Evolutionary conservation across 2,329 filamentous ascomycete genomes (phyloP), one percentile per base, ranked within the genome.

Genomic region (Penicillium brevicompactum): DNA sequence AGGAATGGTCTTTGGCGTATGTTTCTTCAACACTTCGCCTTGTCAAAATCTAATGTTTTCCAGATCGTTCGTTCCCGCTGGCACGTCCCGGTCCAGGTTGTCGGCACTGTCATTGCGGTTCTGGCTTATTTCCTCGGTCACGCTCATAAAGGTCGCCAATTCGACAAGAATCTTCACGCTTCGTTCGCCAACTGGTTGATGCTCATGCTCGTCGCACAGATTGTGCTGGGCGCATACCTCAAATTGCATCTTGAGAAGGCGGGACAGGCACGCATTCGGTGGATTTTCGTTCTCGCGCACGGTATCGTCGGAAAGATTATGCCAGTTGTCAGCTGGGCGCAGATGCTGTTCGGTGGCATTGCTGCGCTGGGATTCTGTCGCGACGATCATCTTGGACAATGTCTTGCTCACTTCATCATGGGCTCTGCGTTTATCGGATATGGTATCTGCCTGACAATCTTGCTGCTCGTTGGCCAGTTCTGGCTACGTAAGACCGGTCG

Each of bases 401-500:
- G 94, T 75, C 78, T 90, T 41, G 94, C 94, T 1, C 94, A 99
- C 74, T 99, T 97, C 75, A 99, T 97, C 74, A 99, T 99, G 94
- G 94, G 94, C 43, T 89, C 90, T 63, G 92, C 93, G 1, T 99
- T 99, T 71, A 93, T 99, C 64, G 94, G 84, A 30, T 99, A 99
- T 68, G 94, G 91, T 27, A 89, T 97, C 51, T 72, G 96, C 37
- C 82, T 99, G 62, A 92, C 90, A 2, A 88, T 97, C 18, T 78
- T 97, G 18, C 83, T 97, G 32, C 79, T 97, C 7, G 91, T 94
- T 40, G 94, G 94, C 13, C 94, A 97, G 75, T 77, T 86, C 31
- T 97, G 92, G 91, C 78, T 99, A 54, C 86, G 85, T 62, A 84
- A 88, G 46, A 90, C 87, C 4, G 92, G 92, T 16, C 86, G 91